Evolutionary conservation across 2,329 filamentous ascomycete genomes (phyloP).

Genomic region (Onygenales sp.): DNA sequence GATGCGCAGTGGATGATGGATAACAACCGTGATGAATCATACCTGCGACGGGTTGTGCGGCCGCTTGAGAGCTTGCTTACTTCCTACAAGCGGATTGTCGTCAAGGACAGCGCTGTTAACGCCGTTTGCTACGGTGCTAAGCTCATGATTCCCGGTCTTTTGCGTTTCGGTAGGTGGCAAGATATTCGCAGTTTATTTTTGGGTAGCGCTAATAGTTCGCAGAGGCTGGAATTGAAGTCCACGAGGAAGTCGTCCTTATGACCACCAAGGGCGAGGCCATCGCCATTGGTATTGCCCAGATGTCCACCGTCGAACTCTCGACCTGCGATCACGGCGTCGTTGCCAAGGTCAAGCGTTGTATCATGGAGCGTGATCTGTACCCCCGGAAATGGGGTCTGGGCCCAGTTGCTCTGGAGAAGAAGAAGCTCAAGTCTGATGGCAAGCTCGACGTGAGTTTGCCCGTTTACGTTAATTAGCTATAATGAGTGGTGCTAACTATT

Average conservation of each 20-base stretch:
- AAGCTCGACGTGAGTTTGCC: slow-evolving; percentile 66
- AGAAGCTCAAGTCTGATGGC: slow-evolving; percentile 97
- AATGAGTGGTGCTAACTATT: slow-evolving; percentile 2
- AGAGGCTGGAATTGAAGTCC: slow-evolving; percentile 84
- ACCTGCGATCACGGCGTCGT: slow-evolving; percentile 97
- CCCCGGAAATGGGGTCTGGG: slow-evolving; percentile 94
- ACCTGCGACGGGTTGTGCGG: slow-evolving; percentile 81
- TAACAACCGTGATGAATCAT: slow-evolving; percentile 90
- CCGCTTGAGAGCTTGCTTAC: slow-evolving; percentile 88
- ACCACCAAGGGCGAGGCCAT: slow-evolving; percentile 99
- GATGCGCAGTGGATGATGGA: slow-evolving; percentile 95
- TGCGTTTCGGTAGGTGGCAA: slow-evolving; percentile 65
- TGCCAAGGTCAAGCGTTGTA: slow-evolving; percentile 97
- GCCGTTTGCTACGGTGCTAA: slow-evolving; percentile 98
- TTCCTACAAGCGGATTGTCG: slow-evolving; percentile 91
- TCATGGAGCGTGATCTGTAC: slow-evolving; percentile 99
- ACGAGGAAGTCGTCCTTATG: slow-evolving; percentile 96
- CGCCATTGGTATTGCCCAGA: slow-evolving; percentile 89
- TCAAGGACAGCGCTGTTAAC: slow-evolving; percentile 95
- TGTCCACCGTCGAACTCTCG: slow-evolving; percentile 95
- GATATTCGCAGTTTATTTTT: slow-evolving; percentile 11
- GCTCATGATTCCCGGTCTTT: slow-evolving; percentile 92
- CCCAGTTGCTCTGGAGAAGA: slow-evolving; percentile 90
- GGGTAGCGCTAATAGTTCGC: slow-evolving; percentile 6
- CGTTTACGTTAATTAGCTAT: not conserved